Evolutionary conservation across 2,329 filamentous ascomycete genomes (phyloP).

Genomic region (Neofusicoccum laricinum): DNA sequence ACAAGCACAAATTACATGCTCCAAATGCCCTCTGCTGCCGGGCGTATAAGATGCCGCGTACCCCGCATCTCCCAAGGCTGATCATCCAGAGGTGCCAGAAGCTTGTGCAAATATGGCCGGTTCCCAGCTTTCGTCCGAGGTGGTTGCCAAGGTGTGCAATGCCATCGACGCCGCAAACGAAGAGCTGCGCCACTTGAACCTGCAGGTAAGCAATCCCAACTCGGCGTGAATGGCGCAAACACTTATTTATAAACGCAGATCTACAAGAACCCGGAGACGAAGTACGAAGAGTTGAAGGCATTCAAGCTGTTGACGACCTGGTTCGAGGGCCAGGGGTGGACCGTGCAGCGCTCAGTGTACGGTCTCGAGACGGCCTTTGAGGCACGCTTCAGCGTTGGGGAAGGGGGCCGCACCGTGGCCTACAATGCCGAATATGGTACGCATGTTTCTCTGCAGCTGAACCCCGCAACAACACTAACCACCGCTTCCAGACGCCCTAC

Average conservation of each 20-base stretch:
- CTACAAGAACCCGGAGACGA: slow-evolving; percentile 52
- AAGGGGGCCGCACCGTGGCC: slow-evolving; percentile 46
- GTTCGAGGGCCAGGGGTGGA: slow-evolving; percentile 47
- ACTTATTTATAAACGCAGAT: slow-evolving; percentile 29
- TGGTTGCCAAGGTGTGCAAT: neutral
- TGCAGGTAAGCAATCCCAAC: neutral
- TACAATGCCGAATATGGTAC: slow-evolving; percentile 42
- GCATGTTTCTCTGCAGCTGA: neutral
- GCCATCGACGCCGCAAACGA: slow-evolving; percentile 3
- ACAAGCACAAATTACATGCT: neutral
- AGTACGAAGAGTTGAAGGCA: slow-evolving; percentile 48
- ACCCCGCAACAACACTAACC: neutral
- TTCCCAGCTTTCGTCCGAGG: neutral
- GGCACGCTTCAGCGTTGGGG: slow-evolving; percentile 40
- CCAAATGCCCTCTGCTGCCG: too few species aligned
- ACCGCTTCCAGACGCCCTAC: slow-evolving; percentile 33
- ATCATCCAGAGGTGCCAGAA: neutral
- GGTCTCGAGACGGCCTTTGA: slow-evolving; percentile 54
- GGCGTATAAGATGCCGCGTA: neutral
- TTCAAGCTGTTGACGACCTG: slow-evolving; percentile 51
- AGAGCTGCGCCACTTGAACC: slow-evolving; percentile 7
- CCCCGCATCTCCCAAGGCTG: neutral
- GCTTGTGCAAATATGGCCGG: neutral
- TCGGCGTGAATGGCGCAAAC: neutral
- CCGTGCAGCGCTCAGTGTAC: slow-evolving; percentile 52